Conservation (phyloP, 306 rosid species). For the Cucurbita argyrosperma region DNA sequence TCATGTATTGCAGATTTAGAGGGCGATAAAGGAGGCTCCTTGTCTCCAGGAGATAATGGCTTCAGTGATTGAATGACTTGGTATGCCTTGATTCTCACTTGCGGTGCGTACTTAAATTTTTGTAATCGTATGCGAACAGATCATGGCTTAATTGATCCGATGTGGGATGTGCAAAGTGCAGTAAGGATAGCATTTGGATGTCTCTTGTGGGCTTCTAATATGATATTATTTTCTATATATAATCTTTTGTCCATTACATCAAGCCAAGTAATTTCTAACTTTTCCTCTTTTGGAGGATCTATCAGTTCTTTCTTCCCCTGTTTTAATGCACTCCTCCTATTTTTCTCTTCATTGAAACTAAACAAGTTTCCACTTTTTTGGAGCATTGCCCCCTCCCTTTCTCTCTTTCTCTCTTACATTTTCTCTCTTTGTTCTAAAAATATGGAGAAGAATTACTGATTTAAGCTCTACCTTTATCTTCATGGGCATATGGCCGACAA, state of each 20-base stretch:
- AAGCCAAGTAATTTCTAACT: neutral
- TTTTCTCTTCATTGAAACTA: neutral
- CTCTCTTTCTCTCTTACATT: neutral
- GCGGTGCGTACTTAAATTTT: neutral
- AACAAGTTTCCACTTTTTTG: neutral
- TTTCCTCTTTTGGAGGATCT: constrained; percentile 13
- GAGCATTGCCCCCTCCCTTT: neutral
- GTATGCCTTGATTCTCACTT: neutral
- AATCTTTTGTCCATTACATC: neutral
- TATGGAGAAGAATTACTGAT: neutral
- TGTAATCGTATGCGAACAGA: neutral
- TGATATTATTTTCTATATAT: neutral
- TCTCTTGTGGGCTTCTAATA: neutral
- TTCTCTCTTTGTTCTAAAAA: neutral
- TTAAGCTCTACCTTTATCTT: constrained; percentile 42
- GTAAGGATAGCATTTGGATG: neutral
- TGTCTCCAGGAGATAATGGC: constrained; percentile 50
- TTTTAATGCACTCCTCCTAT: neutral
- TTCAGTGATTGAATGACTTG: constrained; percentile 38
- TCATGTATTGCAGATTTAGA: constrained; percentile 55
- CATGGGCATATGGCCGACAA: constrained; percentile 81
- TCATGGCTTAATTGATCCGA: neutral
- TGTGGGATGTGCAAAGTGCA: neutral
- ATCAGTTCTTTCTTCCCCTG: neutral
- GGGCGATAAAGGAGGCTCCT: constrained; percentile 66